Evolutionary conservation across 2,329 filamentous ascomycete genomes (phyloP), one percentile per base, ranked within the genome.

Genomic region (Aspergillus intermedius): DNA sequence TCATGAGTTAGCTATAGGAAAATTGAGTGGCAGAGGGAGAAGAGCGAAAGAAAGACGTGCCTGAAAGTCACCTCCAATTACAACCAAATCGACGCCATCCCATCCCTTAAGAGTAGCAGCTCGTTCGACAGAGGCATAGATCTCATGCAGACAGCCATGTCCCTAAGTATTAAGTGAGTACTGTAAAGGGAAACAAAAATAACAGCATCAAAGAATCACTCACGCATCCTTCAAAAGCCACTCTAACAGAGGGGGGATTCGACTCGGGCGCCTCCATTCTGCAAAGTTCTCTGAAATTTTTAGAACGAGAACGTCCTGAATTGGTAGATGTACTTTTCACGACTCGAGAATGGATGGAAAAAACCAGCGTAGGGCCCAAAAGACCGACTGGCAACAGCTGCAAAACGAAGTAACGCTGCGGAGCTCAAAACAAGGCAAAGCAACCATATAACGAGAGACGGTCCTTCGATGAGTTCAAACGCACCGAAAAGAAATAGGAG

Each of bases 31-130:
- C 25, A 42, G 15, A 4, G 12, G 44, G 21, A 23, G 12, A 30
- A 30, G 9, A 30, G 25, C 25, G 25, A 7, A 6, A 28, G 23
- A 41, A 13, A 23, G 9, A 54, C 64, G 30, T 71, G 86, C 86
- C 75, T 96, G 89, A 57, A 98, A 98, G 65, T 98, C 93, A 23
- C 93, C 93, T 48, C 91, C 89, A 60, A 98, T 95, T 61, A 98
- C 94, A 57, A 98, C 73, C 9, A 96, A 72, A 66, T 98, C 93
- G 25, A 97, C 82, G 30, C 79, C 81, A 55, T 86, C 77, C 91
- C 91, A 96, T 21, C 79, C 79, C 59, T 87, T 86, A 42, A 78
- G 74, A 55, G 81, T 74, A 67, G 85, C 88, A 8, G 88, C 78
- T 54, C 80, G 77, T 37, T 79, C 74, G 22, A 95, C 81, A 1